Base-by-base conservation (phyloP, 495 filamentous ascomycete species). In the Penicillium bovifimosum region DNA sequence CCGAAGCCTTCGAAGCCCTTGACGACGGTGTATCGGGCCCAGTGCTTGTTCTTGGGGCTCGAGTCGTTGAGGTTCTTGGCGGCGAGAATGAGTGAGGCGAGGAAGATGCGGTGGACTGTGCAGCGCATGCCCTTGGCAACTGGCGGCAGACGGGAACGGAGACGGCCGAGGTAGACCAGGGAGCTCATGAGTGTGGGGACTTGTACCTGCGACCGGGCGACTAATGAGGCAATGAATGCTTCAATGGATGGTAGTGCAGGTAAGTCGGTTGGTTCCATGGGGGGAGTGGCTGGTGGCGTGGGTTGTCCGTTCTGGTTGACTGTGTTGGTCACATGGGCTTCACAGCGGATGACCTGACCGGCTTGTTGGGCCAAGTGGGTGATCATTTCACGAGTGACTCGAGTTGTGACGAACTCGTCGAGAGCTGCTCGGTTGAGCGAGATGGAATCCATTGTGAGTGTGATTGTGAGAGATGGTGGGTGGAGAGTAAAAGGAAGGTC, bases 41-140 rank as follows among this genome's bases (percentile, higher is more conserved):
- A 98, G 77, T 98, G 93, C 83, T 96, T 97, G 81, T 98, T 98
- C 85, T 97, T 97, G 45, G 95, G 93, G 24, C 90, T 95, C 42
- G 91, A 96, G 74, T 90, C 86, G 61, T 90, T 90, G 41, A 90
- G 68, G 63, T 90, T 87, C 78, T 90, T 90, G 8, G 86, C 86
- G 8, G 86, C 83, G 27, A 90, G 79, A 54, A 90, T 90, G 51
- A 90, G 79, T 9, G 84, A 81, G n/a, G 86, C 86, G 17, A 90
- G 81, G 71, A 90, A 89, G 70, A 90, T 90, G 31, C 86, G 83
- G 68, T 98, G 93, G 38, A 93, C 91, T 11, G 93, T 98, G 77
- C 93, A 98, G 36, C 88, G 87, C 76, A 97, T 88, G 58, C 93
- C 93, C 76, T 96, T 97, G 60, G 93, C 95, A 59, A 96, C 90